Evolutionary conservation across 768 basidiomycete genomes (phyloP), one percentile per base, ranked within the genome.

Genomic region (Rickenella mellea): DNA sequence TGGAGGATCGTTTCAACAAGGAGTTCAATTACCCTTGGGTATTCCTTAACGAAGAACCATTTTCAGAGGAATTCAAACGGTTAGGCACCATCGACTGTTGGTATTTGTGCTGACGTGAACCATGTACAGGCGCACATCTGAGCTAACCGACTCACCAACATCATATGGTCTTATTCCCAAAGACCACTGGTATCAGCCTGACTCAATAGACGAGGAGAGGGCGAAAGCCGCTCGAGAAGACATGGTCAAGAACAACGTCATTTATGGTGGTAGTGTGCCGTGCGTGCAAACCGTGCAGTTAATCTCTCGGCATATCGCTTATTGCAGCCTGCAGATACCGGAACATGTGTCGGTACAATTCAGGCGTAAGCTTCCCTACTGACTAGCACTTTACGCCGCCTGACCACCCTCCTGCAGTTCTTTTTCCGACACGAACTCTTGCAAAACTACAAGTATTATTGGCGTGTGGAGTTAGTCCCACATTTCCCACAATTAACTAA

Each of bases 271-370:
- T 63, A 85, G 83, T 53, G 73, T 85, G 19, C 67, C 83, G 81
- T 84, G 60, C 48, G 80, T 74, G 15, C 20, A 29, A 38, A 14
- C 27, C 19, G 8, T 36, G 26, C 5, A 33, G 33, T 46, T 24
- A 21, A 38, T 27, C 11, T 42, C 29, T 20, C 31, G 30, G 1
- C 27, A 39, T 14, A 36, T 22, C 30, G 30, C 19, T 27, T 14
- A 20, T 29, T 10, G n/a, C n/a, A 32, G 21, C 36, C 31, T 19
- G 25, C 51, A 81, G 77, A 15, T 94, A 96, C 55, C 78, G 92
- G 29, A 91, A 94, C 51, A 94, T 96, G 93, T 96, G 93, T 61
- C 78, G 93, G 9, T 97, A 81, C 63, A 90, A 93, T 62, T 91
- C 87, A 36, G 90, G 88, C 25, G 87, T 89, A 60, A 49, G 79